Conservation (phyloP, 352 stramenopile species). For the Blastocystis sp. region DNA sequence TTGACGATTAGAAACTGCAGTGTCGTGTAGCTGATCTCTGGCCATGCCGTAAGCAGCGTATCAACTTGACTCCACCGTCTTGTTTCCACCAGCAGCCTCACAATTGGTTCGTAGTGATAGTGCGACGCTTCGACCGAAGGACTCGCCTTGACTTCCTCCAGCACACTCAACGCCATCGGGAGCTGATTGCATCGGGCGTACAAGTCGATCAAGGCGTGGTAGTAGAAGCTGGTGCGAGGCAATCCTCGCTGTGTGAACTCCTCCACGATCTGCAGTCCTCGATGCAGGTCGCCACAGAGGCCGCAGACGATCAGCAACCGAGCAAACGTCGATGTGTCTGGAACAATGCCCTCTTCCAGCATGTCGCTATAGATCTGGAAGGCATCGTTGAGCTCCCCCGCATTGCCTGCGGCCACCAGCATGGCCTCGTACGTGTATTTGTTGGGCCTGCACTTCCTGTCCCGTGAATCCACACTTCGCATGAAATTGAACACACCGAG, state of each 20-base stretch:
- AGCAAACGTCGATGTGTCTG: slow-evolving; percentile 34
- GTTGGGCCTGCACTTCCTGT: not conserved
- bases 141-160: slow-evolving; percentile 17
- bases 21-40: not conserved
- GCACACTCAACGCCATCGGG: not conserved
- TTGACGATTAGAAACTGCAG: slow-evolving; percentile 45
- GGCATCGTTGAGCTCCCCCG: not conserved
- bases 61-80: slow-evolving; percentile 28
- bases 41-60: not conserved
- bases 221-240: slow-evolving; percentile 49
- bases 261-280: not conserved
- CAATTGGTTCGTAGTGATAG: slow-evolving; percentile 52
- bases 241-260: not conserved
- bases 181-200: slow-evolving; percentile 7
- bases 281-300: not conserved
- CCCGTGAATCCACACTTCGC: not conserved
- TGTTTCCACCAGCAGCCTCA: not conserved
- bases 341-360: slow-evolving; percentile 2
- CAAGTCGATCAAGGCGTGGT: slow-evolving; percentile 56
- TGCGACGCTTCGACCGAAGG: slow-evolving; percentile 9
- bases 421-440: slow-evolving; percentile 61
- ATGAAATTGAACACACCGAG: slow-evolving; percentile 50
- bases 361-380: slow-evolving; percentile 47
- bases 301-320: slow-evolving; percentile 49
- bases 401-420: slow-evolving; percentile 41